Percentiles rank a stretch among this genome's conserved stretches.
phyloP scores from a whole-genome alignment of 441 rosid species.

The Pelargonium myrrhifolium region DNA sequence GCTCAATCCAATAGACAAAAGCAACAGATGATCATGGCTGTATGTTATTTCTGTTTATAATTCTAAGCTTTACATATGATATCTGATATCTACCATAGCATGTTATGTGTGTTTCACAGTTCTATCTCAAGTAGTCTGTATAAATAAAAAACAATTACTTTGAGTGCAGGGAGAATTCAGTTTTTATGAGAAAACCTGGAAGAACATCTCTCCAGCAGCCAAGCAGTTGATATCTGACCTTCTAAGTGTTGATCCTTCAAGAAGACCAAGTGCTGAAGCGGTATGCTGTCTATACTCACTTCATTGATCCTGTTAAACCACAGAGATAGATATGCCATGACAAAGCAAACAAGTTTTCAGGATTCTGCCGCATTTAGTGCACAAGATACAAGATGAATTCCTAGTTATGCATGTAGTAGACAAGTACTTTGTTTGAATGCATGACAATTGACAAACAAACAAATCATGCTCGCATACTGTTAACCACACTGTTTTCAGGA shows the following conservation, averaged over 20 bases:
- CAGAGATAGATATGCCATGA: background rate
- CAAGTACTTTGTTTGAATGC: background rate
- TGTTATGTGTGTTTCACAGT: background rate
- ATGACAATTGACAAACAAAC: background rate
- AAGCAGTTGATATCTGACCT: constrained; percentile 53
- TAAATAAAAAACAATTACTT: background rate
- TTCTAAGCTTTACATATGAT: background rate
- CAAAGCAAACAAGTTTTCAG: background rate
- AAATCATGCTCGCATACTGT: background rate
- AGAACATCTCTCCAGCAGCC: constrained; percentile 50
- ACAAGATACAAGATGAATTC: background rate
- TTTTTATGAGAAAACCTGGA: constrained; percentile 62
- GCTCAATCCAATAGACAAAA: constrained; percentile 61
- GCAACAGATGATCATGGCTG: constrained; percentile 57
- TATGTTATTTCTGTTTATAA: constrained; percentile 17
- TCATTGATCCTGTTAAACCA: constrained; percentile 6
- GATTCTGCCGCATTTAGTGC: background rate
- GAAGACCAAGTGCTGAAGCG: constrained; percentile 55
- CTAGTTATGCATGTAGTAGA: background rate
- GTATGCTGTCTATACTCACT: constrained; percentile 20
- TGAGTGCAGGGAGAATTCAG: constrained; percentile 53
- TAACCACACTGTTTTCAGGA: background rate
- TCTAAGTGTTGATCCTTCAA: constrained; percentile 53
- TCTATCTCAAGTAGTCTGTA: background rate
- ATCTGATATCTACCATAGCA: background rate